A percentile compares a stretch with the other conserved stretches of the same genome.
These are phyloP conservation scores for Raddia distichophylla DNA, from an alignment of 176 grass and related monocot genomes.

Conservation along the genomic window DNA sequence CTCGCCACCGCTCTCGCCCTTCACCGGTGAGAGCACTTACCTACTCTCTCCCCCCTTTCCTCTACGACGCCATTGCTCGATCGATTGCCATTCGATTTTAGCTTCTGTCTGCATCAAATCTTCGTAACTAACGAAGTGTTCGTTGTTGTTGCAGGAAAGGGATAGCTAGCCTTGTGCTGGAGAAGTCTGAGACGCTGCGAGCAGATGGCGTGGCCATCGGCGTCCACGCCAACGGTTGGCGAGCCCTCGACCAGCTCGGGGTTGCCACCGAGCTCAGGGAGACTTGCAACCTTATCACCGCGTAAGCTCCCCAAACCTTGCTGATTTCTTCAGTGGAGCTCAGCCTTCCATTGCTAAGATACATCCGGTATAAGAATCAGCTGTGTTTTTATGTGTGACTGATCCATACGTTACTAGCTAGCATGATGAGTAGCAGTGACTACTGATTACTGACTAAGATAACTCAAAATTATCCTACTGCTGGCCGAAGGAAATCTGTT, in stretches of 20 bases:
- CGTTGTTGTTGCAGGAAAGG: constrained; percentile 46
- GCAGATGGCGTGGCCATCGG: constrained; percentile 48
- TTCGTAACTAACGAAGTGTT: too few relatives aligned
- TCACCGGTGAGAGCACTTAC: constrained; percentile 1
- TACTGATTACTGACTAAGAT: too few relatives aligned
- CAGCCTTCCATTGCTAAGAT: neutral
- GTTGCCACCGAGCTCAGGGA: constrained; percentile 40
- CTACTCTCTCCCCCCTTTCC: too few relatives aligned
- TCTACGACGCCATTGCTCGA: neutral
- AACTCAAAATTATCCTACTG: too few relatives aligned
- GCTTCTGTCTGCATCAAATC: too few relatives aligned
- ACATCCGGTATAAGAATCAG: too few relatives aligned
- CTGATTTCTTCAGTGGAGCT: neutral
- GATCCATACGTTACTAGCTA: too few relatives aligned
- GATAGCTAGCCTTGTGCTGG: constrained; percentile 50
- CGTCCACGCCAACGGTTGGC: constrained; percentile 58
- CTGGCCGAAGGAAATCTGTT: too few relatives aligned
- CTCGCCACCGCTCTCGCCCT: constrained; percentile 55
- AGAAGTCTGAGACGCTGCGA: constrained; percentile 45
- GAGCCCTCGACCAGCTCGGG: constrained; percentile 42
- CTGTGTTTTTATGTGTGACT: too few relatives aligned
- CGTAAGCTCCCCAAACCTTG: neutral
- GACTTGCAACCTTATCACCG: neutral
- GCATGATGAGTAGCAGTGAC: too few relatives aligned
- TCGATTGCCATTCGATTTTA: too few relatives aligned